Evolutionary conservation across 208 protist genomes (phyloP), one percentile per base, ranked within the genome.

Genomic region (Trypanosoma theileri): DNA sequence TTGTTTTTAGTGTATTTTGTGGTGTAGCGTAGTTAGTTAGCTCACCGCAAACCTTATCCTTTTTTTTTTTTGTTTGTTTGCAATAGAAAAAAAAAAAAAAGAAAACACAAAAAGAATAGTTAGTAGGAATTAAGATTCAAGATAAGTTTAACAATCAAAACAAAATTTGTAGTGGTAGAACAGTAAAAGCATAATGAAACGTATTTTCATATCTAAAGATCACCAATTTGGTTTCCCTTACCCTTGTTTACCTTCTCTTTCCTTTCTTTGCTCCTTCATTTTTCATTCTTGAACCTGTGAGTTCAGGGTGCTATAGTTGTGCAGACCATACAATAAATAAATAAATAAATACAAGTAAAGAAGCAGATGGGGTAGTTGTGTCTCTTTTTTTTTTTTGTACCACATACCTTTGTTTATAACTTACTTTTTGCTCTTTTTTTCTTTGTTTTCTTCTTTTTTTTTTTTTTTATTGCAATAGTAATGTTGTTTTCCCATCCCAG

Each of bases 391-490:
- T 48, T 11, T 3, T 48, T 17, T 57, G 3, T 57, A 35, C 24
- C 53, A 4, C 44, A n/a, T 48, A 12, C 44, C 44, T 52, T 22
- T 17, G 35, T 73, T 17, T 45, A 14, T 67, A 14, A 11, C 16
- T 48, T 17, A 17, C 16, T 48, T 11, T 48, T 48, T 17, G 16
- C 12, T 45, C 9, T 53, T 41, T 51, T 48, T 62, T 52, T 48
- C 50, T 73, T 50, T 68, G 45, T 35, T 63, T 42, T 63, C 61
- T 42, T 12, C 46, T 50, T 42, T 59, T 58, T 54, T 9, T 24
- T 66, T 62, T 13, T 66, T 71, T 46, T 51, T 74, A n/a, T 66
- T 62, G 19, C 52, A 16, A 48, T 59, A 65, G 21, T 50, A 44
- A 31, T 6, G 4, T 35, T 35, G 28, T 35, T 4, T 6, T 17